Evolutionary conservation across 768 basidiomycete species (phyloP).

Genomic region (Pleurotus sapidus): DNA sequence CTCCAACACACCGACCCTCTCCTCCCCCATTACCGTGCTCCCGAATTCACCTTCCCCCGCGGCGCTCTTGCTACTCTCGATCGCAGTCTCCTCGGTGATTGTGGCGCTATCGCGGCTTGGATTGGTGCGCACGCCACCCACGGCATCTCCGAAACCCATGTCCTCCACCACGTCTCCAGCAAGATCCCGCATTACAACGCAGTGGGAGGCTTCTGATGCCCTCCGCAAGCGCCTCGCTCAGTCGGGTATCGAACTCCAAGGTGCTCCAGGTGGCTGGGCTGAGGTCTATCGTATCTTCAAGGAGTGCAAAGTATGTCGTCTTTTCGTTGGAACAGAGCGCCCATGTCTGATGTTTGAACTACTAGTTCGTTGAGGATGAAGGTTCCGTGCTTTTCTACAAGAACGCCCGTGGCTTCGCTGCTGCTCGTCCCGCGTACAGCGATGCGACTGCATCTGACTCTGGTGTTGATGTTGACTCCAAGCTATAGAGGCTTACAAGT

Average conservation of each 20-base stretch:
- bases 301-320: constrained; percentile 62
- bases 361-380: constrained; percentile 88
- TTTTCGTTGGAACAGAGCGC: no score
- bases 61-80: constrained; percentile 93
- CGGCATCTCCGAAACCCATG: constrained; percentile 93
- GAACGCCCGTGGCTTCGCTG: constrained; percentile 78
- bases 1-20: constrained; percentile 96
- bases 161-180: constrained; percentile 87
- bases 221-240: constrained; percentile 74
- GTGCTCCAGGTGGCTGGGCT: constrained; percentile 75
- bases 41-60: constrained; percentile 90
- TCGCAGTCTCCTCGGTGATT: constrained; percentile 74
- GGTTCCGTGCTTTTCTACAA: constrained; percentile 91
- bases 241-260: constrained; percentile 60
- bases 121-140: constrained; percentile 84
- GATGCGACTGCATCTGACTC: constrained; percentile 57
- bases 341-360: background rate
- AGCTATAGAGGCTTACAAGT: constrained; percentile 28
- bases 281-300: constrained; percentile 76
- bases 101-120: constrained; percentile 78
- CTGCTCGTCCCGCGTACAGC: constrained; percentile 58
- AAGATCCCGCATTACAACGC: constrained; percentile 97
- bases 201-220: constrained; percentile 90
- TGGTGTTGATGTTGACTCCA: constrained; percentile 45
- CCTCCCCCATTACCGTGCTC: constrained; percentile 89